Conservation (phyloP, 257 asterid species). For the Solanum rostratum region DNA sequence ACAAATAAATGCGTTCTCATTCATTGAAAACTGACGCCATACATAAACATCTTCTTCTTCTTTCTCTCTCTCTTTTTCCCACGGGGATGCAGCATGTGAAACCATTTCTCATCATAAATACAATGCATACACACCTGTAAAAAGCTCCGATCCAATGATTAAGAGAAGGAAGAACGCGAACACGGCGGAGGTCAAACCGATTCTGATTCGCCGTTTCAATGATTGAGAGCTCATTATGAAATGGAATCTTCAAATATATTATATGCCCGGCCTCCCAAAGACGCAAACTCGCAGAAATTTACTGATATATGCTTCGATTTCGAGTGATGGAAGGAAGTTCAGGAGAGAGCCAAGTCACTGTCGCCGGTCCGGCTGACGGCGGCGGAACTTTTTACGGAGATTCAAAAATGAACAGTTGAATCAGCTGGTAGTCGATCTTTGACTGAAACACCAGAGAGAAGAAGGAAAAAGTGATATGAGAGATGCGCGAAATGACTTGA, state of each 20-base stretch:
- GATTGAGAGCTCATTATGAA: background rate
- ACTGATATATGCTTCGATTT: background rate
- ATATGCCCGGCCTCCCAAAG: background rate
- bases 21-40: background rate
- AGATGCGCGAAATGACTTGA: background rate
- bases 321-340: background rate
- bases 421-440: background rate
- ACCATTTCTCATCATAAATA: background rate
- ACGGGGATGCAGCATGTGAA: background rate
- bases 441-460: background rate
- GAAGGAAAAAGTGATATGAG: background rate
- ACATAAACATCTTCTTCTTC: background rate
- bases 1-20: background rate
- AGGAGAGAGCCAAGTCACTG: background rate
- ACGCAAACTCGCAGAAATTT: background rate
- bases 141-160: background rate
- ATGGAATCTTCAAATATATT: background rate
- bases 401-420: background rate
- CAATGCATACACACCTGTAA: background rate
- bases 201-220: background rate
- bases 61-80: background rate
- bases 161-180: background rate
- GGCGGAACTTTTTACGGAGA: background rate
- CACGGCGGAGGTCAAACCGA: background rate
- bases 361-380: background rate